Conservation (phyloP, 2,329 filamentous ascomycete genomes). For the Drechslerella stenobrocha region DNA sequence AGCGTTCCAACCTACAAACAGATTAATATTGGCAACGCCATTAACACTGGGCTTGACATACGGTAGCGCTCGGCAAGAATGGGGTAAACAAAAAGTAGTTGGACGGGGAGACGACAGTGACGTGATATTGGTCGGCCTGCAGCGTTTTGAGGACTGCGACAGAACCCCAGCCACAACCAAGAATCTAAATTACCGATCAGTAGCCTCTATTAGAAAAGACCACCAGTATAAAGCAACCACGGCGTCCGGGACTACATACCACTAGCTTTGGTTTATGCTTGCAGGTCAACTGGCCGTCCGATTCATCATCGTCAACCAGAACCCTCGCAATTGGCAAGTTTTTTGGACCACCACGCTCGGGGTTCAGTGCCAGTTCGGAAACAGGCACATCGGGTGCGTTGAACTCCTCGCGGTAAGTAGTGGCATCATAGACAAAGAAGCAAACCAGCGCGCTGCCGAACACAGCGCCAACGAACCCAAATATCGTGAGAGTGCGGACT, state of each 20-base stretch:
- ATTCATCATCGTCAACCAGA: constrained; percentile 86
- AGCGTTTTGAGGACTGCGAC: constrained; percentile 88
- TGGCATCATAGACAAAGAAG: constrained; percentile 93
- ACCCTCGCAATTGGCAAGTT: constrained; percentile 89
- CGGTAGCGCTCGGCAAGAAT: constrained; percentile 95
- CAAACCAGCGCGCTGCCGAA: constrained; percentile 70
- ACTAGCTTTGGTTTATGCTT: constrained; percentile 92
- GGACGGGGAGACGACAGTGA: constrained; percentile 89
- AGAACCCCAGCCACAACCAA: constrained; percentile 94
- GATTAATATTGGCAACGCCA: neutral
- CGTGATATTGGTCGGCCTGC: constrained; percentile 88
- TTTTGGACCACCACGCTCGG: constrained; percentile 83
- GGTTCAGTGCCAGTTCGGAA: constrained; percentile 79
- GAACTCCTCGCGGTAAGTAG: constrained; percentile 77
- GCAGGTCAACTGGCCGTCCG: constrained; percentile 67
- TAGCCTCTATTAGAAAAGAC: too few species aligned
- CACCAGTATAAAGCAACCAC: too few species aligned
- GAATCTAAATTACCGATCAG: constrained; percentile 49
- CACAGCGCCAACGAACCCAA: constrained; percentile 75
- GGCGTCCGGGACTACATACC: too few species aligned
- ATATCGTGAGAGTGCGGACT: constrained; percentile 63
- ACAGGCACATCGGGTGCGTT: constrained; percentile 74
- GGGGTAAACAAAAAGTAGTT: constrained; percentile 99
- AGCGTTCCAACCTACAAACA: constrained; percentile 70
- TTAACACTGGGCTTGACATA: constrained; percentile 1